Conservation (phyloP, 2,329 filamentous ascomycete genomes). For the Raffaelea albimanens region DNA sequence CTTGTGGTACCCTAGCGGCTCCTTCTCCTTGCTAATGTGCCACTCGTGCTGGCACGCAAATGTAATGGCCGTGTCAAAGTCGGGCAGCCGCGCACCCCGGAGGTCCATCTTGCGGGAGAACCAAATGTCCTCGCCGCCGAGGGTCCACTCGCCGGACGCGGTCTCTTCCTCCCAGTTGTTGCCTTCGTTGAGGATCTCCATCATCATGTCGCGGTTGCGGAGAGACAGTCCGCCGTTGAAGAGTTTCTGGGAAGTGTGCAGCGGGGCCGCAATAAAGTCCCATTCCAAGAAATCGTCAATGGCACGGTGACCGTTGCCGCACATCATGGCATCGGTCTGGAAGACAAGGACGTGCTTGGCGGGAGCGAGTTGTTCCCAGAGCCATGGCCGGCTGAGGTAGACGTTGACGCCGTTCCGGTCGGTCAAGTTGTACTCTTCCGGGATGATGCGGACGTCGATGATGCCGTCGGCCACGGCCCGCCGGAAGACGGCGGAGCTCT, state of each 20-base stretch:
- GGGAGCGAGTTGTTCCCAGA: slow-evolving; percentile 26
- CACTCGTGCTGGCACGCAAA: slow-evolving; percentile 16
- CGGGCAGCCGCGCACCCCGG: slow-evolving; percentile 13
- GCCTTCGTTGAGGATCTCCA: slow-evolving; percentile 33
- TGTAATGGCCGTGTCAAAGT: slow-evolving; percentile 6
- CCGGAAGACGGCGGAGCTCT: slow-evolving; percentile 22
- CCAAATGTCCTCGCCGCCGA: slow-evolving; percentile 18
- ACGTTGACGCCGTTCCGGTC: slow-evolving; percentile 24
- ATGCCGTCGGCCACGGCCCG: slow-evolving; percentile 23
- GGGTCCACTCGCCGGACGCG: slow-evolving; percentile 13
- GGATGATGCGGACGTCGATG: slow-evolving; percentile 29
- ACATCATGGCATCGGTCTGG: slow-evolving; percentile 29
- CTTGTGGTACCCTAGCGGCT: slow-evolving; percentile 18
- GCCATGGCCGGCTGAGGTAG: slow-evolving; percentile 24
- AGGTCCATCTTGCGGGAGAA: slow-evolving; percentile 15
- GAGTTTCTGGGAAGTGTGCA: slow-evolving; percentile 13
- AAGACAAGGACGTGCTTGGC: slow-evolving; percentile 26
- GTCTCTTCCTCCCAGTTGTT: slow-evolving; percentile 27
- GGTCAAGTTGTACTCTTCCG: slow-evolving; percentile 22
- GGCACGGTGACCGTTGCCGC: slow-evolving; percentile 17
- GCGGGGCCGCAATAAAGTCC: slow-evolving; percentile 26
- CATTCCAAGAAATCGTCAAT: slow-evolving; percentile 26
- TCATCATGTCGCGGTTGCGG: slow-evolving; percentile 23
- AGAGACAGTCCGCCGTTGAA: slow-evolving; percentile 28
- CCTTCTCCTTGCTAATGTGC: slow-evolving; percentile 12